A percentile compares a stretch with the other conserved stretches of the same genome.
These are phyloP conservation scores for Gossypium bickii DNA, from an alignment of 345 rosid species.

Conservation along the genomic window DNA sequence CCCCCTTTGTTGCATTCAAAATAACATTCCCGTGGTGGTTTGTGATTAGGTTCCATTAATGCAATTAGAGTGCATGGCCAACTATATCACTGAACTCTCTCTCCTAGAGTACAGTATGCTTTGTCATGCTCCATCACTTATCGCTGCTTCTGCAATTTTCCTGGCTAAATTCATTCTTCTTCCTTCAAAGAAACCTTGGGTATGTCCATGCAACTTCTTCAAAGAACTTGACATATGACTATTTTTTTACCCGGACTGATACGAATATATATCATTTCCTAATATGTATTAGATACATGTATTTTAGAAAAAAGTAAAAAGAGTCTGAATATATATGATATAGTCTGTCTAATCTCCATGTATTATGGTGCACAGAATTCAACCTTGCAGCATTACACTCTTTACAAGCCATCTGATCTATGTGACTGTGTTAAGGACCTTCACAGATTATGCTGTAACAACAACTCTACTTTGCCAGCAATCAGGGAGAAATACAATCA, in stretches of 20 bases:
- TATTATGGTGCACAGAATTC: conserved; percentile 43
- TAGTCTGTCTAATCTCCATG: neutral
- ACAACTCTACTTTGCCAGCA: conserved; percentile 57
- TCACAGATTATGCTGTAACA: conserved; percentile 49
- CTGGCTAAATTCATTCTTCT: conserved; percentile 62
- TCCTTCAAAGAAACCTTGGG: conserved; percentile 89
- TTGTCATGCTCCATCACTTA: conserved; percentile 63
- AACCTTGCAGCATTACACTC: conserved; percentile 84
- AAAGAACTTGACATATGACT: no score
- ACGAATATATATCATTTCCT: no score
- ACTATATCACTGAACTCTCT: conserved; percentile 70
- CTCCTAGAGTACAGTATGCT: conserved; percentile 81
- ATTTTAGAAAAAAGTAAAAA: no score
- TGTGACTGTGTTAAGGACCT: conserved; percentile 65
- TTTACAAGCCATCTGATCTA: conserved; percentile 60
- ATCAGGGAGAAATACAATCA: conserved; percentile 85
- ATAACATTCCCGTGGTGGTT: neutral
- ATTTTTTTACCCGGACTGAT: no score
- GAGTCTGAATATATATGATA: no score
- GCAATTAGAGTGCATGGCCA: conserved; percentile 80
- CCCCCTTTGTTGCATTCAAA: no score
- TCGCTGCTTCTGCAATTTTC: conserved; percentile 88
- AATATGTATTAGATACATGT: no score
- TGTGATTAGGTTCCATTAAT: conserved; percentile 46
- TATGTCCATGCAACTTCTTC: conserved; percentile 22